Conservation (phyloP, 148 eudicot genomes). For the Rhododendron ferrugineum region DNA sequence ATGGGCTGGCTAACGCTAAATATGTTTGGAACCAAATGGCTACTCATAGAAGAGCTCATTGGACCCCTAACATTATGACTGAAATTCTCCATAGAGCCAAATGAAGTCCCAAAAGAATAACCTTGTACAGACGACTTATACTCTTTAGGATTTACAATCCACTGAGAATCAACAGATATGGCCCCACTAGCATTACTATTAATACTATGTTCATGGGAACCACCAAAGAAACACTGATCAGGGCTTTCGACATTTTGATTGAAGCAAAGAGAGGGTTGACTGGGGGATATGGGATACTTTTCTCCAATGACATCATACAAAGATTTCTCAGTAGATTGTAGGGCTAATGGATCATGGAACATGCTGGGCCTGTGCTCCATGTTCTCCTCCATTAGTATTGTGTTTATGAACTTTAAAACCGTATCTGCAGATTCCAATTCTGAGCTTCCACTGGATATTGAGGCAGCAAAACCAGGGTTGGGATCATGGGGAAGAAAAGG, state of each 20-base stretch:
- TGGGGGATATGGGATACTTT: constrained; percentile 27
- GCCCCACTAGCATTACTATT: constrained; percentile 26
- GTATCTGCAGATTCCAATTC: constrained; percentile 29
- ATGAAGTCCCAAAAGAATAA: constrained; percentile 23
- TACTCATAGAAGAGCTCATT: constrained; percentile 2
- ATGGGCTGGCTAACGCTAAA: constrained; percentile 32
- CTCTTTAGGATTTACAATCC: constrained; percentile 30
- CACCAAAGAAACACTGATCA: constrained; percentile 27
- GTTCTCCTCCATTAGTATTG: constrained; percentile 46
- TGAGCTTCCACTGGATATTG: constrained; percentile 19
- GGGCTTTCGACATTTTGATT: constrained; percentile 38
- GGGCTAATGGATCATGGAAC: constrained; percentile 47
- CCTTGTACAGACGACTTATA: constrained; percentile 22
- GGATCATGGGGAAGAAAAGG: constrained; percentile 10
- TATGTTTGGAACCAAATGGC: constrained; percentile 20
- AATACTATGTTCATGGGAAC: constrained; percentile 32
- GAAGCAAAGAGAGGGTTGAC: constrained; percentile 25
- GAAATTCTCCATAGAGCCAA: constrained; percentile 17
- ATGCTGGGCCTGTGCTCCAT: constrained; percentile 42
- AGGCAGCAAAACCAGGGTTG: constrained; percentile 10
- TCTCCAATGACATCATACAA: constrained; percentile 37
- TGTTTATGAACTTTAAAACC: constrained; percentile 33
- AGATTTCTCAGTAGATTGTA: constrained; percentile 43
- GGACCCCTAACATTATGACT: not conserved
- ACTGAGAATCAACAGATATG: constrained; percentile 25